Evolutionary conservation across 768 basidiomycete genomes (phyloP), one percentile per base, ranked within the genome.

Genomic region (Tylopilus balloui): DNA sequence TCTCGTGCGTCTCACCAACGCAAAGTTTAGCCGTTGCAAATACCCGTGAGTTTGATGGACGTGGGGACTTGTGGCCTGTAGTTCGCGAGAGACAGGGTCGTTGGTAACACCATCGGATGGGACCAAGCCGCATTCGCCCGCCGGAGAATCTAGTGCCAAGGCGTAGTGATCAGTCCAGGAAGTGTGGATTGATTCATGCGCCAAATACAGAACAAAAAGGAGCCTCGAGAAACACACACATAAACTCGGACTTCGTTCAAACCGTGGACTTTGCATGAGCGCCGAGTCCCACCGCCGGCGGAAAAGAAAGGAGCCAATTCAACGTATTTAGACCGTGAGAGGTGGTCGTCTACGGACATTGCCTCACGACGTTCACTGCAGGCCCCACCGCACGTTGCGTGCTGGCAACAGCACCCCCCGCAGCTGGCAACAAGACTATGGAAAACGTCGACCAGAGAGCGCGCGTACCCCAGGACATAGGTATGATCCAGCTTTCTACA

Each of bases 391-490:
- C 47, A 55, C 46, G 48, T 47, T 50, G 63, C 50, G 55, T 54
- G 53, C 57, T 61, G 53, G 60, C 39, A 53, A 42, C 53, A 41
- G 52, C 61, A 57, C 24, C 24, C 29, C 44, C 47, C 54, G 55
- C 62, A 57, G 51, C 48, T 6, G 40, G 48, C 49, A 28, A 50
- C 20, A 52, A 47, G 38, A 59, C 43, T 55, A 66, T 64, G 66
- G 53, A 67, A 20, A 54, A 53, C 57, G 34, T 53, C 47, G 60
- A 67, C 68, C 69, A 57, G 52, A 53, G 32, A 43, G 66, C 47
- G 23, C 68, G 61, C 67, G 50, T 62, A 47, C 79, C 80, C 24
- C 79, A 81, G 50, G 81, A 83, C 65, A 60, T 83, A 44, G 78
- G 81, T 79, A 45, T 39, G 69, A 61, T 27, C 12, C 25, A 11